Evolutionary conservation across 2,329 filamentous ascomycete species (phyloP).

Genomic region (Talaromyces atroroseus): DNA sequence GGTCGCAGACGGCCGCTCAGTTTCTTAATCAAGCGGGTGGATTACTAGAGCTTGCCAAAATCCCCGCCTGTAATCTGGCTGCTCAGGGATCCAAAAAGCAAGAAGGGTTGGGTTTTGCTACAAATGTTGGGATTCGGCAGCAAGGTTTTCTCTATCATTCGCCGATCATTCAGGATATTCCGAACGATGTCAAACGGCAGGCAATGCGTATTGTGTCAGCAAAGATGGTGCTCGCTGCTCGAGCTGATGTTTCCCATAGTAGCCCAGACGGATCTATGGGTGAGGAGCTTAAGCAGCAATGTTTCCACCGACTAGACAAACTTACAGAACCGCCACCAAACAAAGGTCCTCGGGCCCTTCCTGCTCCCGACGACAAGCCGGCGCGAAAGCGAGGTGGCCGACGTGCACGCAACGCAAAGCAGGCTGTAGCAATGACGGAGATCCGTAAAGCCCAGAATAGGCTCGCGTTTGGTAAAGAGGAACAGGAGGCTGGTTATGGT

Average conservation of each 20-base stretch:
- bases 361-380: constrained; percentile 92
- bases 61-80: constrained; percentile 85
- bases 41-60: constrained; percentile 80
- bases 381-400: constrained; percentile 86
- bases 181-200: constrained; percentile 81
- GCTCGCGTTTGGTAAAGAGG: constrained; percentile 92
- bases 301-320: constrained; percentile 82
- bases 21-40: constrained; percentile 93
- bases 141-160: constrained; percentile 94
- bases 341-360: constrained; percentile 78
- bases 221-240: constrained; percentile 88
- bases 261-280: constrained; percentile 77
- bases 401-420: constrained; percentile 88
- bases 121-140: constrained; percentile 83
- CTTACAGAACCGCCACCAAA: constrained; percentile 87
- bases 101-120: constrained; percentile 75
- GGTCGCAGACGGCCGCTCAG: constrained; percentile 88
- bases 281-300: constrained; percentile 73
- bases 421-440: constrained; percentile 94
- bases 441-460: constrained; percentile 93
- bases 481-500: constrained; percentile 87
- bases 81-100: constrained; percentile 88
- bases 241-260: constrained; percentile 80
- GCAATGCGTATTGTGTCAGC: constrained; percentile 91
- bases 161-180: constrained; percentile 78